These are phyloP conservation scores for Micromonas pusilla DNA, from an alignment of 139 green algal genomes.

Conservation along the genomic window DNA sequence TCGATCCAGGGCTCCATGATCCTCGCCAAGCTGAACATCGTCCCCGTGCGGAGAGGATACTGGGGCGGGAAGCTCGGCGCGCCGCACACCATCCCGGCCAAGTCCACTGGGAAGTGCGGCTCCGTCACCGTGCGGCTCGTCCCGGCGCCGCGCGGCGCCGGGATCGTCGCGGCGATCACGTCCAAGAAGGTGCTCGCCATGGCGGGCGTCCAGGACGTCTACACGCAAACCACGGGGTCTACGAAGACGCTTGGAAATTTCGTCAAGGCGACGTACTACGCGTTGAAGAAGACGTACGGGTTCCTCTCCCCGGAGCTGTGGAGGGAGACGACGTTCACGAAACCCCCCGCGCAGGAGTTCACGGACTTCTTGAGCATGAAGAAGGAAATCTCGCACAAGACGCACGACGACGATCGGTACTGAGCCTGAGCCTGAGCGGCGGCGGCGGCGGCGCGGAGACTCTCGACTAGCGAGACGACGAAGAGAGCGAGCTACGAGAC, in stretches of 20 bases:
- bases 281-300: slow-evolving; percentile 75
- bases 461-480: too few species aligned
- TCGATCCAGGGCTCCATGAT: slow-evolving; percentile 97
- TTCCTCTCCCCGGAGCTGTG: slow-evolving; percentile 98
- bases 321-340: slow-evolving; percentile 86
- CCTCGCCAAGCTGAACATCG: slow-evolving; percentile 86
- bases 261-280: slow-evolving; percentile 70
- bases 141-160: slow-evolving; percentile 90
- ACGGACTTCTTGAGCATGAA: slow-evolving; percentile 63
- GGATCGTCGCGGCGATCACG: slow-evolving; percentile 90
- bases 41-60: slow-evolving; percentile 95
- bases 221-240: slow-evolving; percentile 86
- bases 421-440: not conserved
- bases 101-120: slow-evolving; percentile 96
- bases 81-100: slow-evolving; percentile 79
- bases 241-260: slow-evolving; percentile 99
- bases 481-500: too few species aligned
- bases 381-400: not conserved
- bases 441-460: too few species aligned
- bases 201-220: slow-evolving; percentile 98
- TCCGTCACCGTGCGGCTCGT: slow-evolving; percentile 92
- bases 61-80: slow-evolving; percentile 94
- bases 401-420: not conserved
- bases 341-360: slow-evolving; percentile 88
- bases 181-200: slow-evolving; percentile 99